Evolutionary conservation across 2,329 filamentous ascomycete species (phyloP).

Genomic region (Parastagonospora nodorum): DNA sequence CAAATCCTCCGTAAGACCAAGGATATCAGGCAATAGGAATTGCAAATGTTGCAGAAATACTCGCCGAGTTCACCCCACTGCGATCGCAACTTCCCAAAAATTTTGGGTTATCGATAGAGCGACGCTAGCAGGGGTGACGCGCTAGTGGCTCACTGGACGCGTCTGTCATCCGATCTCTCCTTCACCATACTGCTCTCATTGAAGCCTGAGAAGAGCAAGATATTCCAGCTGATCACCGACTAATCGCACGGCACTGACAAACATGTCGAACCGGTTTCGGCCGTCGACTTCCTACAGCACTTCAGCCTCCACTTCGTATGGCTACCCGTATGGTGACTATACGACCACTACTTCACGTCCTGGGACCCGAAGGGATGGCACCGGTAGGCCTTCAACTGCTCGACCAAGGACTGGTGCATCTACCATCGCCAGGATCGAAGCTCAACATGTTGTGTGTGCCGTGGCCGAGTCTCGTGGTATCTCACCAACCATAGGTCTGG

Average conservation of each 20-base stretch:
- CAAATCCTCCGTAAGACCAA: not conserved
- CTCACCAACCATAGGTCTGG: constrained; percentile 80
- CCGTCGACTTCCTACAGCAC: constrained; percentile 39
- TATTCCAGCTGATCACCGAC: constrained; percentile 18
- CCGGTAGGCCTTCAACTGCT: constrained; percentile 50
- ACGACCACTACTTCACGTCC: constrained; percentile 45
- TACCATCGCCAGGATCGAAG: constrained; percentile 60
- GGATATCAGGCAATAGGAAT: not conserved
- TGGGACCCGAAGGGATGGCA: constrained; percentile 34
- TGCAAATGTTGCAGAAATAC: not conserved
- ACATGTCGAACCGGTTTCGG: constrained; percentile 31
- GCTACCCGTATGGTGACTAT: constrained; percentile 41
- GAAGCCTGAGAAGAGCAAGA: constrained; percentile 1
- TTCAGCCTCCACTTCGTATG: constrained; percentile 39
- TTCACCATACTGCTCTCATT: constrained; percentile 1
- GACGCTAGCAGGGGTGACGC: constrained; percentile 27
- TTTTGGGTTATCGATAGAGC: constrained; percentile 28
- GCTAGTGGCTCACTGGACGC: constrained; percentile 18
- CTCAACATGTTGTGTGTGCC: constrained; percentile 83
- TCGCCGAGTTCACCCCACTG: constrained; percentile 1
- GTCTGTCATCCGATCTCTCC: constrained; percentile 5
- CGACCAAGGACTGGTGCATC: constrained; percentile 62
- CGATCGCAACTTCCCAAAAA: constrained; percentile 9
- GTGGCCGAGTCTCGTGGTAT: constrained; percentile 87
- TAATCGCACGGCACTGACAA: constrained; percentile 28